Evolutionary conservation across 495 filamentous ascomycete species (phyloP).

Genomic region (Penicillium ochrochloron): DNA sequence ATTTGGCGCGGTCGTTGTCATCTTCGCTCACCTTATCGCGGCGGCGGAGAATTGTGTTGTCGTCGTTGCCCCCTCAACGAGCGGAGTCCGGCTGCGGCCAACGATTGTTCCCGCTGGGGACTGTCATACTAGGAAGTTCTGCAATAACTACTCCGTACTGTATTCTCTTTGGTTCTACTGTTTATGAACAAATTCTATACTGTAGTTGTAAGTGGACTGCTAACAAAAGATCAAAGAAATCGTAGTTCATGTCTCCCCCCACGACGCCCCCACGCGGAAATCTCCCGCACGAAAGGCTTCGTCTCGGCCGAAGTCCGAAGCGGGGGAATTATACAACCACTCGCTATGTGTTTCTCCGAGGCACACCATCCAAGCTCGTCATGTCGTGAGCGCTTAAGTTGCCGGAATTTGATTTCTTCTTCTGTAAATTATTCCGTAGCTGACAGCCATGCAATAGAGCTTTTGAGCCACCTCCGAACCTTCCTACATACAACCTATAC

Average conservation of each 20-base stretch:
- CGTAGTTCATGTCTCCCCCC: background rate
- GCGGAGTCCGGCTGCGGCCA: background rate
- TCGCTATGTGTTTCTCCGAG: slow-evolving; percentile 24
- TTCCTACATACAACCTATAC: background rate
- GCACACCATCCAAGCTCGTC: slow-evolving; percentile 22
- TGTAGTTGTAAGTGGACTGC: background rate
- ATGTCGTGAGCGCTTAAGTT: slow-evolving; percentile 13
- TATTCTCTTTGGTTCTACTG: background rate
- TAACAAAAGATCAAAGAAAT: too few relatives aligned
- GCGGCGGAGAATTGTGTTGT: slow-evolving; percentile 24
- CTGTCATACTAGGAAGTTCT: background rate
- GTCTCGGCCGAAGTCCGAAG: slow-evolving; percentile 42
- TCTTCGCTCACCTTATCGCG: background rate
- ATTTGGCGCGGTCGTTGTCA: background rate
- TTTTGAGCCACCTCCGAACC: background rate
- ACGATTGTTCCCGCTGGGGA: background rate
- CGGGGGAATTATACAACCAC: slow-evolving; percentile 9
- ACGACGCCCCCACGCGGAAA: slow-evolving; percentile 4
- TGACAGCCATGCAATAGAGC: slow-evolving; percentile 11
- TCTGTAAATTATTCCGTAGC: background rate
- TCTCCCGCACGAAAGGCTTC: slow-evolving; percentile 5
- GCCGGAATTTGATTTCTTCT: background rate
- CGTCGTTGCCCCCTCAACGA: slow-evolving; percentile 46
- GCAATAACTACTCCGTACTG: background rate
- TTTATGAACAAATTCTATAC: background rate